phyloP scores from a whole-genome alignment of 768 basidiomycete genomes.

The Epithele typhae region DNA sequence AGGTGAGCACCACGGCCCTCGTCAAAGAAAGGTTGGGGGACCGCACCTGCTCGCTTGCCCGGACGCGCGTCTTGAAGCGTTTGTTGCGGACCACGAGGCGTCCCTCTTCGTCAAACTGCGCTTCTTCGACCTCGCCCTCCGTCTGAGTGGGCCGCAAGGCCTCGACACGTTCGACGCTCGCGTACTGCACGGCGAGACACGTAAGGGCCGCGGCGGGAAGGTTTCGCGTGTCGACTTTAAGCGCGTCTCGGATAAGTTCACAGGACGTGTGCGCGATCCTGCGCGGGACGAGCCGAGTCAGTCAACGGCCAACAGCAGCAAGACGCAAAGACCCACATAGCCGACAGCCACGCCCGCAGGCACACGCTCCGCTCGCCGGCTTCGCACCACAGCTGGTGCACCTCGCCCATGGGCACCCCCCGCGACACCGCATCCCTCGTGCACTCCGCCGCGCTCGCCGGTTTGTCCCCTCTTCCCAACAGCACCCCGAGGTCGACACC shows the following conservation, averaged over 20 bases:
- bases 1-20: background rate
- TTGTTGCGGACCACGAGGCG: slow-evolving; percentile 31
- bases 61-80: slow-evolving; percentile 39
- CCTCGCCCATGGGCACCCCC: slow-evolving; percentile 3
- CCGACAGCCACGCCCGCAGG: slow-evolving; percentile 38
- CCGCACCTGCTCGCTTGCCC: slow-evolving; percentile 33
- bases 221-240: slow-evolving; percentile 15
- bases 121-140: slow-evolving; percentile 30
- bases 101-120: slow-evolving; percentile 24
- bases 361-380: slow-evolving; percentile 25
- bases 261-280: background rate
- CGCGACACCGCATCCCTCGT: slow-evolving; percentile 17
- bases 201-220: slow-evolving; percentile 26
- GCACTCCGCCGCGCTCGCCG: slow-evolving; percentile 26
- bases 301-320: too few species aligned
- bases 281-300: background rate
- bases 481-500: slow-evolving; percentile 37
- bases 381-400: slow-evolving; percentile 30
- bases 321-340: slow-evolving; percentile 8
- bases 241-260: too few species aligned
- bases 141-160: slow-evolving; percentile 29
- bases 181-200: slow-evolving; percentile 28
- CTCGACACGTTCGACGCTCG: slow-evolving; percentile 32
- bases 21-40: too few species aligned
- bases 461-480: slow-evolving; percentile 16